A percentile compares a stretch with the other conserved stretches of the same genome.
These are phyloP conservation scores for Austroboletus festivus DNA, from an alignment of 768 basidiomycete genomes.

Conservation along the genomic window DNA sequence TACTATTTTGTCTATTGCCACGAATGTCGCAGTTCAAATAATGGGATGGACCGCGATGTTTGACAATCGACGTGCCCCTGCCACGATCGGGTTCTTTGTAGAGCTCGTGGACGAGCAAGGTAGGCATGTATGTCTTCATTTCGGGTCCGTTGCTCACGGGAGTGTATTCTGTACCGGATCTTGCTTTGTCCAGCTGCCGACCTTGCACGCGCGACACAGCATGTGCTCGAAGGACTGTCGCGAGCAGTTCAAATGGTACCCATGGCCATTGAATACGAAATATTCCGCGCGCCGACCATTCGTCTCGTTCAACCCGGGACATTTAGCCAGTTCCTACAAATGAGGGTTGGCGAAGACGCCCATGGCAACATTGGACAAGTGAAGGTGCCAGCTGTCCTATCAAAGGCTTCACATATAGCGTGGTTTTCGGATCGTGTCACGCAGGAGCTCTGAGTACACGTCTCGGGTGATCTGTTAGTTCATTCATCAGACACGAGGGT, in stretches of 20 bases:
- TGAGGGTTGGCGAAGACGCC: background rate
- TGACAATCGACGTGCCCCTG: slow-evolving; percentile 3
- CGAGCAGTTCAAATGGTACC: background rate
- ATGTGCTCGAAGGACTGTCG: background rate
- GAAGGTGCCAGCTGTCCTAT: background rate
- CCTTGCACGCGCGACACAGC: background rate
- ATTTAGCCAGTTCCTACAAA: background rate
- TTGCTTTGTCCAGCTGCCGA: background rate
- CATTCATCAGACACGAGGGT: too few relatives aligned
- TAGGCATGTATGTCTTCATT: background rate
- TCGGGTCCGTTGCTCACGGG: background rate
- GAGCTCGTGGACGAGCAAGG: slow-evolving; percentile 1
- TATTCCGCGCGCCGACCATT: background rate
- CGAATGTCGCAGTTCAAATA: background rate
- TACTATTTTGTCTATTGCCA: background rate
- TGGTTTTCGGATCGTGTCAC: background rate
- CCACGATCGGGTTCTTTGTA: slow-evolving; percentile 4
- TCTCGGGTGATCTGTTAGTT: too few relatives aligned
- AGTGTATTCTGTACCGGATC: background rate
- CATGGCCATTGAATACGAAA: background rate
- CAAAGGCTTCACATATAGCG: background rate
- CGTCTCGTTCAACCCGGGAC: background rate
- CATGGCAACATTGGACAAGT: background rate
- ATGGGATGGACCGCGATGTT: background rate
- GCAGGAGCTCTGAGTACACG: background rate